A percentile compares a stretch with the other conserved stretches of the same genome.
Evolutionary conservation across 2,329 filamentous ascomycete species (phyloP).

Genomic region (Botrytis porri): DNA sequence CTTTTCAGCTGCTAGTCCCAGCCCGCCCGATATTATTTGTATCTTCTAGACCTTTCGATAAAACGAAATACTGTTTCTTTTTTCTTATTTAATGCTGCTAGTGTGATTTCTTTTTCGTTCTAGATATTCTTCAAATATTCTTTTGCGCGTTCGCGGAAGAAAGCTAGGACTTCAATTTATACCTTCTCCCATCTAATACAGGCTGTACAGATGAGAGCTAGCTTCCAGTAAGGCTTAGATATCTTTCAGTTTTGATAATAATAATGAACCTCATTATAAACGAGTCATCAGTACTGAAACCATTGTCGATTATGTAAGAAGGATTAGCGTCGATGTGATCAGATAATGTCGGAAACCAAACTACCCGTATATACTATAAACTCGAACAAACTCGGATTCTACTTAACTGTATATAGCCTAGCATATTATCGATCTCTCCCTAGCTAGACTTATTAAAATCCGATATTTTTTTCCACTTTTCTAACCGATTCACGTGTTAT

Average conservation of each 20-base stretch:
- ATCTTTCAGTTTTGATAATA: not conserved
- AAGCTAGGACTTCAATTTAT: not conserved
- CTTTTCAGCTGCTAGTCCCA: not conserved
- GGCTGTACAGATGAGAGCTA: not conserved
- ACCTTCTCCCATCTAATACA: not conserved
- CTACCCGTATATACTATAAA: too few species aligned
- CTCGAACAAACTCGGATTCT: too few species aligned
- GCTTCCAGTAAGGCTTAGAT: not conserved
- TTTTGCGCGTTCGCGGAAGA: not conserved
- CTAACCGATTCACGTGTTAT: too few species aligned
- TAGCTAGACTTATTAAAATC: too few species aligned
- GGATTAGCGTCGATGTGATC: not conserved
- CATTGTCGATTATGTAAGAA: not conserved
- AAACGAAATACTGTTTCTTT: not conserved
- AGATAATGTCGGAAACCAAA: not conserved
- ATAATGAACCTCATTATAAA: not conserved
- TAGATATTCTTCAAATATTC: not conserved
- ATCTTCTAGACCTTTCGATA: not conserved
- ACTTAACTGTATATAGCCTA: too few species aligned
- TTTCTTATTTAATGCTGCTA: not conserved
- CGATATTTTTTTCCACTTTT: too few species aligned
- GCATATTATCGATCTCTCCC: too few species aligned
- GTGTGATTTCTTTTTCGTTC: not conserved
- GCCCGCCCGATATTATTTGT: not conserved
- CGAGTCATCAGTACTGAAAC: not conserved